Base-by-base conservation (phyloP, 306 rosid species). In the Cucurbita ficifolia region DNA sequence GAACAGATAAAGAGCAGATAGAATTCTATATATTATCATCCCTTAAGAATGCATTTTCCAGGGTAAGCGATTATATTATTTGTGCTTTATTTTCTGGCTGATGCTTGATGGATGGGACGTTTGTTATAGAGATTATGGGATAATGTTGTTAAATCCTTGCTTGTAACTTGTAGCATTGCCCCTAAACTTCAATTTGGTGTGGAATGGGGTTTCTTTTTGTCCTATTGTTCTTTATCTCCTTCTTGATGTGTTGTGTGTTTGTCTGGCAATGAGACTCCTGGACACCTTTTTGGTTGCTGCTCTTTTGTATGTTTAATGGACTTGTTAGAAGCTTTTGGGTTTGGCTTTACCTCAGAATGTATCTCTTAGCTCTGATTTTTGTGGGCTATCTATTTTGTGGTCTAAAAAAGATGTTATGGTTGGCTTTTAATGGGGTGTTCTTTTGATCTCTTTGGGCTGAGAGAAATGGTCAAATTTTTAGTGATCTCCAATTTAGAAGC, bases 1-100 rank as follows among this genome's bases (percentile, higher is more conserved):
- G 80, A 70, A 85, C 91, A 46, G 97, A 94, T 71, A 92, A 88
- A 46, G 99, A 94, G 82, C 99, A 94, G 88, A 89, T 94, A 83
- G 99, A 91, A 79, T 69, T 81, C 21, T 91, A 91, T 72, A 78
- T 94, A 73, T 81, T 82, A 60, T 87, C 96, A 65, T 91, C 99
- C 71, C 82, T 83, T 62, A 94, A 89, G 86, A 78, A 73, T 79
- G 96, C 84, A 55, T 94, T 91, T 86, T 55, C 91, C 65, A 85
- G 99, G 91, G 99, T 94, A 84, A 89, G 97, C 67, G 54, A 70
- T 64, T 45, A 19, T 75, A 79, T 75, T 55, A 45, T 58, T 67
- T 52, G 24, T 79, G 33, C 33, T 74, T 72, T 60, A 61, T 43
- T 77, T 75, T 70, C 53, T 81, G 65, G 59, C 62, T 61, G 57